Evolutionary conservation across 1,284 basidiomycete species (phyloP).

Genomic region (Sanghuangporus weigelae): DNA sequence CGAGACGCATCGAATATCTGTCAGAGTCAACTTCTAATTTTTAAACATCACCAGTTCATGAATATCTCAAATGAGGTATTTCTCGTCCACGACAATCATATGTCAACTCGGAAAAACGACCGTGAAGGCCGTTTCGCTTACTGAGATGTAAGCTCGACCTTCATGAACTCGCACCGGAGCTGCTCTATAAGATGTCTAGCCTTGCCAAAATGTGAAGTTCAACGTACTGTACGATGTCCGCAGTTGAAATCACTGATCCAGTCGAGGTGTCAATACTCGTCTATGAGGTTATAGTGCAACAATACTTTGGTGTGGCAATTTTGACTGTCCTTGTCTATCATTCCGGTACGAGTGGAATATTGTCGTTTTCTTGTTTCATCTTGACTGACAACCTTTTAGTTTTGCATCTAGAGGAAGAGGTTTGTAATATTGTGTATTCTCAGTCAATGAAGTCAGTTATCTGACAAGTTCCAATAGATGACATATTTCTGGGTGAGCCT

Average conservation of each 20-base stretch:
- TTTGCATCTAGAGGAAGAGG: neutral
- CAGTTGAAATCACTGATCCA: neutral
- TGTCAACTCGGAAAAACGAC: no score
- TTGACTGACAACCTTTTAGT: neutral
- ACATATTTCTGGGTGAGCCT: neutral
- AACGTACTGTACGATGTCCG: neutral
- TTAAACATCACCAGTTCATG: no score
- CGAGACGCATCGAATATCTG: no score
- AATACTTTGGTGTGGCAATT: neutral
- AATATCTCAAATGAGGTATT: no score
- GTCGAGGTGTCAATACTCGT: neutral
- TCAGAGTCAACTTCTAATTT: no score
- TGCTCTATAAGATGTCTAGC: neutral
- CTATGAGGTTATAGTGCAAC: neutral
- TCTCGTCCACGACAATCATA: no score
- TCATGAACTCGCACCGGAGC: no score
- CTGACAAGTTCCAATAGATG: neutral
- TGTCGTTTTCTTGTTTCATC: neutral
- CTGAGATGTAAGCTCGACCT: no score
- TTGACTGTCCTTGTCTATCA: neutral
- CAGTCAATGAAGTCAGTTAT: neutral
- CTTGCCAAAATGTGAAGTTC: neutral
- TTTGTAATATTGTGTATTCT: neutral
- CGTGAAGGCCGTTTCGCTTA: no score
- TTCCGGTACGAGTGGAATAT: neutral